Evolutionary conservation across 345 rosid genomes (phyloP).

Genomic region (Pelargonium nanum): DNA sequence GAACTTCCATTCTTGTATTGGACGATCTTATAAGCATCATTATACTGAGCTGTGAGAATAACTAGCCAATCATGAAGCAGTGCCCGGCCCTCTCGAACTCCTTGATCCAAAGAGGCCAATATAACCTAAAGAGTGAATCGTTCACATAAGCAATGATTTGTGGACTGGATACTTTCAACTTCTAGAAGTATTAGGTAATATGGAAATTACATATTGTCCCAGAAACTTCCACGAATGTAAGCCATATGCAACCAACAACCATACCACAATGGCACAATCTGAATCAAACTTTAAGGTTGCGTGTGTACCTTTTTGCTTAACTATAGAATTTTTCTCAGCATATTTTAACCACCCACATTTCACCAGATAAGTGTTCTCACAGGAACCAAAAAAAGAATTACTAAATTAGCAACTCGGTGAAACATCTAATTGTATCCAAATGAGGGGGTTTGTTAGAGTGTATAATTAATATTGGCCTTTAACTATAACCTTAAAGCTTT

Average conservation of each 20-base stretch:
- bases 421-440: too few species aligned
- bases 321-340: too few species aligned
- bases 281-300: neutral
- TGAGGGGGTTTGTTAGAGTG: too few species aligned
- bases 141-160: neutral
- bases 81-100: slow-evolving; percentile 90
- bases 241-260: neutral
- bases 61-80: slow-evolving; percentile 97
- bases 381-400: neutral
- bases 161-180: neutral
- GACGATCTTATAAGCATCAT: slow-evolving; percentile 58
- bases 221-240: neutral
- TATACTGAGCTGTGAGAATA: slow-evolving; percentile 74
- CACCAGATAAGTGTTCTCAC: neutral
- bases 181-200: neutral
- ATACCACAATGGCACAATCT: neutral
- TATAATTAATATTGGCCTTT: too few species aligned
- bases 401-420: neutral
- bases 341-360: too few species aligned
- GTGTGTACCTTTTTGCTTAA: too few species aligned
- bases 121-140: slow-evolving; percentile 42
- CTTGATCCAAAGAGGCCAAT: slow-evolving; percentile 78
- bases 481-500: neutral
- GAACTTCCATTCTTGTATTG: slow-evolving; percentile 54
- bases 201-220: neutral